These are phyloP conservation scores for Lanmaoa pseudosensibilis DNA, from an alignment of 768 basidiomycete genomes.

Conservation along the genomic window DNA sequence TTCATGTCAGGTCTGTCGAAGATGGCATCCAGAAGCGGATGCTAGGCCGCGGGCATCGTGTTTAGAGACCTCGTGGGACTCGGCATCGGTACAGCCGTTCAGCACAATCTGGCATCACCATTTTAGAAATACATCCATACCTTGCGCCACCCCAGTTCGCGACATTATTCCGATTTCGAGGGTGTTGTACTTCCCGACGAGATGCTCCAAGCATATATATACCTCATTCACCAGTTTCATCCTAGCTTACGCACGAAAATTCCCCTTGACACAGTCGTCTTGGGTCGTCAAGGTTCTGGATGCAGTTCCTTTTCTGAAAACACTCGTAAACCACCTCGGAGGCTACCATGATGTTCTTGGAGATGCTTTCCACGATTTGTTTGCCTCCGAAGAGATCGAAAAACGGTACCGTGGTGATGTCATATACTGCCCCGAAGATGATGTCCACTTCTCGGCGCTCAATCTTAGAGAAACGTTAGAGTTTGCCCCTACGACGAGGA, in stretches of 20 bases:
- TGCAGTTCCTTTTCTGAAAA: conserved; percentile 52
- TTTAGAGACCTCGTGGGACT: conserved; percentile 54
- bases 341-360: conserved; percentile 43
- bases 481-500: conserved; percentile 54
- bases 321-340: conserved; percentile 45
- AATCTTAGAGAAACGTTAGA: conserved; percentile 48
- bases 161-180: conserved; percentile 64
- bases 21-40: conserved; percentile 37
- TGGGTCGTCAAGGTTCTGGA: conserved; percentile 77
- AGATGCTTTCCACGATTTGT: conserved; percentile 46
- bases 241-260: background rate
- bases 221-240: conserved; percentile 15
- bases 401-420: conserved; percentile 49
- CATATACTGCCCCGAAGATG: conserved; percentile 37
- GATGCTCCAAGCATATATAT: conserved; percentile 68
- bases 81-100: conserved; percentile 43
- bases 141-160: conserved; percentile 53
- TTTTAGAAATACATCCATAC: conserved; percentile 46
- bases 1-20: conserved; percentile 31
- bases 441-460: conserved; percentile 33
- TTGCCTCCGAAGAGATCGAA: conserved; percentile 43
- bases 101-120: conserved; percentile 52
- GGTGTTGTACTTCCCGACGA: conserved; percentile 68
- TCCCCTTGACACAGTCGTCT: conserved; percentile 53
- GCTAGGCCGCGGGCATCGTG: conserved; percentile 49